Base-by-base conservation (phyloP, 208 protist genomes). In the Vickermania spadyakhi region DNA sequence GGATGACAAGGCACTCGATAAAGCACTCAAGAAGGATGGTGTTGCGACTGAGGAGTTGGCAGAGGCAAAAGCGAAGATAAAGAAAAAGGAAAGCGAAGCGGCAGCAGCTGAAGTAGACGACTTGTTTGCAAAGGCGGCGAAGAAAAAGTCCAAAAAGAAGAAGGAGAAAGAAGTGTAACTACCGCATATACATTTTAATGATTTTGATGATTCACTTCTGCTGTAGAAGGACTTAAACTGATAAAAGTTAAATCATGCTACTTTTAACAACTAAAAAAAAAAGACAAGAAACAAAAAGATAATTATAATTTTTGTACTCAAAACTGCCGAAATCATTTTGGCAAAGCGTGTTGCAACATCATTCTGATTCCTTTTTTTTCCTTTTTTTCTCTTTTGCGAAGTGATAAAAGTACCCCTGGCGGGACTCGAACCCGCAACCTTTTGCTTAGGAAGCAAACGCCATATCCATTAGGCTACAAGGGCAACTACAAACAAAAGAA, bases 391-490 rank as follows among this genome's bases (percentile, higher is more conserved):
- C n/a, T n/a, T n/a, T n/a, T n/a, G n/a, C n/a, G n/a, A n/a, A n/a
- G n/a, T n/a, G n/a, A n/a, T n/a, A 75, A 85, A 73, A 62, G 21
- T 86, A 91, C 84, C 79, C 77, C 77, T 81, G 84, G 78, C 78
- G 84, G 80, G 84, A 88, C 69, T 91, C 79, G 84, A 91, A 91
- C 84, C 79, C 84, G 78, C 84, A 91, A 88, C 83, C 80, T 86
- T 86, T 85, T 76, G 84, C 81, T 91, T 91, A 91, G 84, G 82
- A 91, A 82, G 81, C 84, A 75, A 85, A 87, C 73, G 84, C 84
- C 84, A 83, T 91, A 85, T 87, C 84, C 84, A 87, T 91, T 91
- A 82, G 84, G 84, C 84, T 77, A 91, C 84, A 79, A 62, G 78
- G 77, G 78, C 78, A 2, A 1, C 45, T 11, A 0, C 0, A 0